A percentile compares a stretch with the other conserved stretches of the same genome.
These are phyloP conservation scores for Fusarium sublunatum DNA, from an alignment of 2,329 filamentous ascomycete species.

Conservation along the genomic window DNA sequence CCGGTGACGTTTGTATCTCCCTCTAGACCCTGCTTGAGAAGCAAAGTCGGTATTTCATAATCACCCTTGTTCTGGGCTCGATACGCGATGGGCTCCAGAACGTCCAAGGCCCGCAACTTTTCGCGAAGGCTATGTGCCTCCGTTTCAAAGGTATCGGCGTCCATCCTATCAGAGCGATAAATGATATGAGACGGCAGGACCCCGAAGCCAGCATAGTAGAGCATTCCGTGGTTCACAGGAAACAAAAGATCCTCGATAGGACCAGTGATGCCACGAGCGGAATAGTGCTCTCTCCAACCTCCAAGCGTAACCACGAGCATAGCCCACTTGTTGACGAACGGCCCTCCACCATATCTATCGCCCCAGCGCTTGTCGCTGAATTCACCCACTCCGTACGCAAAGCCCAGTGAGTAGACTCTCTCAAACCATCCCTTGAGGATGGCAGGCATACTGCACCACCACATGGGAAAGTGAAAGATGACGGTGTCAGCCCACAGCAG, in stretches of 20 bases:
- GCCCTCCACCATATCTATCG: slow-evolving; percentile 30
- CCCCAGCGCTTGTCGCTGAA: slow-evolving; percentile 17
- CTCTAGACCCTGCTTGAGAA: slow-evolving; percentile 9
- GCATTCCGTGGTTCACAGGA: slow-evolving; percentile 21
- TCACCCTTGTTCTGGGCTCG: slow-evolving; percentile 23
- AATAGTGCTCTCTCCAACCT: slow-evolving; percentile 14
- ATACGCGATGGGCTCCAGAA: slow-evolving; percentile 8
- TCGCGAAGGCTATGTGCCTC: slow-evolving; percentile 6
- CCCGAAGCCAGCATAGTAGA: slow-evolving; percentile 19
- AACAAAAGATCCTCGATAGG: slow-evolving; percentile 26
- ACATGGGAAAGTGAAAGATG: slow-evolving; percentile 28
- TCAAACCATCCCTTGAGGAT: slow-evolving; percentile 32
- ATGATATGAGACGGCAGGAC: slow-evolving; percentile 24
- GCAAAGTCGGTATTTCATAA: slow-evolving; percentile 25
- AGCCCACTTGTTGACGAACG: slow-evolving; percentile 9
- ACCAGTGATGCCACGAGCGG: slow-evolving; percentile 17
- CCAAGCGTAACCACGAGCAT: slow-evolving; percentile 12
- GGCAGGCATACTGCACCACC: slow-evolving; percentile 29
- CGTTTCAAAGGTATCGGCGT: slow-evolving; percentile 1
- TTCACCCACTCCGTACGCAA: slow-evolving; percentile 21
- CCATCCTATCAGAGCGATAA: slow-evolving; percentile 9
- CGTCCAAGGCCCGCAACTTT: slow-evolving; percentile 10
- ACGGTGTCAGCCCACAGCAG: slow-evolving; percentile 22
- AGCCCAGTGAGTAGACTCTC: slow-evolving; percentile 18
- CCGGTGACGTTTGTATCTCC: background rate